Conservation (phyloP, 768 basidiomycete species). For the Glaciozyma martinii region DNA sequence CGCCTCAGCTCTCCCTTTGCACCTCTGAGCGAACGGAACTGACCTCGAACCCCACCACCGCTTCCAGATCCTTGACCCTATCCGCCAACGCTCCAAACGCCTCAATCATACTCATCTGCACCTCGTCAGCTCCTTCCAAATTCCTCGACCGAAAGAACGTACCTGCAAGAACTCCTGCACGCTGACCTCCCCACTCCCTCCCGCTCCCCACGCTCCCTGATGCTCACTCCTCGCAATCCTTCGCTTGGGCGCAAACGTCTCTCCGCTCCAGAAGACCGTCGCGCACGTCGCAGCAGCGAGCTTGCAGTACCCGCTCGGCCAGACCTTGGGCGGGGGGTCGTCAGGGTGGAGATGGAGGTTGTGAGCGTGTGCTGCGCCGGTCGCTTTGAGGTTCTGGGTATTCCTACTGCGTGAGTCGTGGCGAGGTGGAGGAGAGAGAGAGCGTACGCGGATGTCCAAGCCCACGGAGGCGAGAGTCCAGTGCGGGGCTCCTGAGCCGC, state of each 20-base stretch:
- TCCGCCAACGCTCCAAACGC: slow-evolving; percentile 63
- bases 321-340: slow-evolving; percentile 33
- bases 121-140: no score
- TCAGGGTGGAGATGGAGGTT: slow-evolving; percentile 49
- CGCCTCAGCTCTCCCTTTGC: background rate
- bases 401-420: no score
- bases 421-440: no score
- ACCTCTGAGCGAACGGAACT: slow-evolving; percentile 13
- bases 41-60: slow-evolving; percentile 85
- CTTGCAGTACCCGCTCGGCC: slow-evolving; percentile 54
- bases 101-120: slow-evolving; percentile 55
- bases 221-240: slow-evolving; percentile 36
- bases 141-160: no score
- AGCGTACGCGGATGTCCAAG: slow-evolving; percentile 58
- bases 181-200: slow-evolving; percentile 49
- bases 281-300: slow-evolving; percentile 88
- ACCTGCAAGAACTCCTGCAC: slow-evolving; percentile 73
- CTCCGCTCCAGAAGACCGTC: slow-evolving; percentile 88
- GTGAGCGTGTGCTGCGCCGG: slow-evolving; percentile 78
- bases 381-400: slow-evolving; percentile 57
- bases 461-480: slow-evolving; percentile 87
- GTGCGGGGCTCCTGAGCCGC: slow-evolving; percentile 82
- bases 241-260: slow-evolving; percentile 71
- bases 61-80: slow-evolving; percentile 62
- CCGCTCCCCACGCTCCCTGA: slow-evolving; percentile 18